Conservation (phyloP, 768 basidiomycete genomes). For the Pleurotus eryngii region DNA sequence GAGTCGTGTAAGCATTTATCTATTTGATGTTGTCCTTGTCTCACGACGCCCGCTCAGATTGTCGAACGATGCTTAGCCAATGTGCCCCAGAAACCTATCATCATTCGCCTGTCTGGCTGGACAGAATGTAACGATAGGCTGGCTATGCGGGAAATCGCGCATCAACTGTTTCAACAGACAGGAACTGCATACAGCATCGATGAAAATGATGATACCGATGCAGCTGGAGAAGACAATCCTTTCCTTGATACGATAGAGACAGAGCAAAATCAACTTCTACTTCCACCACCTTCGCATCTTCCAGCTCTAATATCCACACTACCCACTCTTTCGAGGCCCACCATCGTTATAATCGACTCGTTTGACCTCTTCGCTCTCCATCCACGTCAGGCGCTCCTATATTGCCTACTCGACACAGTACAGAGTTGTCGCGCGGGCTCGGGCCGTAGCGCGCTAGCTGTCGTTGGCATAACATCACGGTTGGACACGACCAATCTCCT, state of each 20-base stretch:
- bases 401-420: conserved; percentile 92
- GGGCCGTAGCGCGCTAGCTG: conserved; percentile 67
- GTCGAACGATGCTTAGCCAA: conserved; percentile 53
- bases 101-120: conserved; percentile 83
- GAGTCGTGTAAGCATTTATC: conserved; percentile 50
- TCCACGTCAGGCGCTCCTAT: conserved; percentile 88
- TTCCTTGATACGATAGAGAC: conserved; percentile 36
- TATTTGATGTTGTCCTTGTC: not conserved
- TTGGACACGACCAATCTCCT: conserved; percentile 85
- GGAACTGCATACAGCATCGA: conserved; percentile 51
- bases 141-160: conserved; percentile 90
- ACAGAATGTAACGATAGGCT: conserved; percentile 81
- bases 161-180: conserved; percentile 78
- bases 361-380: conserved; percentile 94
- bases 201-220: conserved; percentile 29
- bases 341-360: conserved; percentile 81
- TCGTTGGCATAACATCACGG: conserved; percentile 84
- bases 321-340: conserved; percentile 75
- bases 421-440: conserved; percentile 73
- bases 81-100: conserved; percentile 52
- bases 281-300: conserved; percentile 69
- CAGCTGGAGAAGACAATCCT: conserved; percentile 37
- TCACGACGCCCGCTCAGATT: conserved; percentile 38
- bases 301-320: conserved; percentile 73
- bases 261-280: conserved; percentile 24